Base-by-base conservation (phyloP, 345 rosid genomes). In the Pistacia vera region DNA sequence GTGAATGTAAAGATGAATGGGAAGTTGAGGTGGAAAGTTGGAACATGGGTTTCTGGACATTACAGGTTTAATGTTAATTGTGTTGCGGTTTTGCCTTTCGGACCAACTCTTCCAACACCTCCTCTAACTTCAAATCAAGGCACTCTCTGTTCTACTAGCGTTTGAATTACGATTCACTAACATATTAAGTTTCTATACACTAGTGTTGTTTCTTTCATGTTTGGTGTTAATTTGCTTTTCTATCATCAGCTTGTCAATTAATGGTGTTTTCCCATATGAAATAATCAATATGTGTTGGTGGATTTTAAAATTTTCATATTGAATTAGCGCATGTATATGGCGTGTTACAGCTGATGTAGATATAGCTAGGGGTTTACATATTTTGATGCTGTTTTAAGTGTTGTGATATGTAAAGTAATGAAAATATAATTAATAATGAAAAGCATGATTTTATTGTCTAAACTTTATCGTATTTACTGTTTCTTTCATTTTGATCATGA, bases 11-110 rank as follows among this genome's bases (percentile, higher is more conserved):
- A 87, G 87, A 79, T 85, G 71, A 85, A 85, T 18, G 98, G 97
- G 18, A 84, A 86, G 83, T 80, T 93, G 18, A 72, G 96, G 60
- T 95, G 98, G 98, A 91, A 90, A 78, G 88, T 91, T 2, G 96
- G 98, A 33, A 87, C 90, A 60, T 93, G 97, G 94, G 97, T 95
- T 73, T 95, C 99, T 0, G 90, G 95, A 3, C 71, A 85, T 4
- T 90, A 92, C 76, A 82, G 82, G 70, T 80, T 95, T 66, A 84
- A 87, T 61, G 92, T 92, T 3, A 75, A 88, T 35, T 95, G 98
- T 82, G 68, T 86, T 48, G 92, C 95, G 28, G 78, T 88, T 28
- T 74, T 95, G 80, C 86, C 81, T 71, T 86, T 95, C 75, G 92
- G 87, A 68, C 82, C 84, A 3, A 56, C 78, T 81, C 55, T 63